Evolutionary conservation across 2,329 filamentous ascomycete species (phyloP), one percentile per base, ranked within the genome.

Genomic region (Epichloe gansuensis): DNA sequence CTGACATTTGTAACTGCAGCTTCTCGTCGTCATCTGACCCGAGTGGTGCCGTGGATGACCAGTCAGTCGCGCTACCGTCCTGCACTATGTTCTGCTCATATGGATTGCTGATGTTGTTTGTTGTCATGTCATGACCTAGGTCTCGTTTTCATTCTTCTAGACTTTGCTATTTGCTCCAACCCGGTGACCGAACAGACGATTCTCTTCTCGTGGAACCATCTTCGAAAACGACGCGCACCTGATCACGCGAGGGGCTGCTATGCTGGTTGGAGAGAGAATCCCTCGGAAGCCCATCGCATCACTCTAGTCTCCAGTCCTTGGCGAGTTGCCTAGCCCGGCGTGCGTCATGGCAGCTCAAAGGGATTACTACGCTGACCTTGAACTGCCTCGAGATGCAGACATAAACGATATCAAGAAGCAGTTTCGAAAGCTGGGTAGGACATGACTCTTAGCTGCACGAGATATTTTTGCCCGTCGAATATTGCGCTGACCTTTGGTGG

Each of bases 341-440:
- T 59, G 39, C 60, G 61, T 59, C 56, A 71, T 71, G 69, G 67
- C 60, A 17, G 56, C 62, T 53, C 78, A 75, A 60, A 80, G 82
- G 61, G 86, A 94, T 69, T 93, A 93, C 69, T 95, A 95, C 70
- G 85, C 82, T 56, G 89, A 94, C 70, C 75, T 95, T 52, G 87
- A 88, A 58, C 71, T 95, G 52, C 68, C 80, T 2, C 72, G 78
- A 11, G 78, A 77, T 60, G 87, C 87, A 51, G 81, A 85, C 58
- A 70, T 81, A 44, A 79, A 83, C 34, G 88, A 93, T 42, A 83
- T 95, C 65, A 91, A 88, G 72, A 93, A 85, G 68, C 85, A 91
- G 62, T 95, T 90, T 68, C 81, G 86, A 59, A 90, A 89, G 67
- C 78, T 95, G 63, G 86, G 86, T 88, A 72, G 54, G 74, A 21